Conservation (phyloP, 805 yeast genomes). For the Sugiyamaella floridensis region DNA sequence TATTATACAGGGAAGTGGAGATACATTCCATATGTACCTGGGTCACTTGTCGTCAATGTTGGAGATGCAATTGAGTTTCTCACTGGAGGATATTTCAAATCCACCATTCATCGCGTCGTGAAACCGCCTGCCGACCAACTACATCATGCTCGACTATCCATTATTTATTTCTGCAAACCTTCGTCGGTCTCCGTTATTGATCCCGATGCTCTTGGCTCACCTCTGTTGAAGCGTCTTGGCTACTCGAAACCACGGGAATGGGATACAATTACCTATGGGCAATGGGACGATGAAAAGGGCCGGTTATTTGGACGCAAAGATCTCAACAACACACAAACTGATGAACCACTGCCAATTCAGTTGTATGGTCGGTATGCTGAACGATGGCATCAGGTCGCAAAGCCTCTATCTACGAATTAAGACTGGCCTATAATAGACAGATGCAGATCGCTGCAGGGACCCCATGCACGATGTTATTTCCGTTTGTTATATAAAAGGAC, state of each 20-base stretch:
- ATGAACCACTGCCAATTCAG: conserved; percentile 35
- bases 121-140: conserved; percentile 41
- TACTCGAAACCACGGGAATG: conserved; percentile 28
- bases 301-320: conserved; percentile 38
- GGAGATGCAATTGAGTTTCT: conserved; percentile 39
- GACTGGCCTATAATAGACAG: background rate
- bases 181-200: conserved; percentile 33
- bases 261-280: conserved; percentile 35
- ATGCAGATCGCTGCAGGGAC: background rate
- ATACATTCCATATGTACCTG: conserved; percentile 33
- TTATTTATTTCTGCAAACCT: conserved; percentile 41
- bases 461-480: no score
- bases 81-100: conserved; percentile 42
- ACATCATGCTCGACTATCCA: conserved; percentile 32
- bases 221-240: conserved; percentile 33
- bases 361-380: conserved; percentile 39
- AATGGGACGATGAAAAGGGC: conserved; percentile 45
- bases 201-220: conserved; percentile 37
- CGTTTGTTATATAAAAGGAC: no score
- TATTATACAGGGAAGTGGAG: conserved; percentile 33
- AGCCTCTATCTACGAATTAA: background rate
- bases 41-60: conserved; percentile 36
- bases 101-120: conserved; percentile 43
- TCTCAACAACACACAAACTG: conserved; percentile 32
- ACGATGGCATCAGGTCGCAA: conserved; percentile 37